Evolutionary conservation across 1,139 yeast species (phyloP).

Genomic region (Williopsis jadinii): DNA sequence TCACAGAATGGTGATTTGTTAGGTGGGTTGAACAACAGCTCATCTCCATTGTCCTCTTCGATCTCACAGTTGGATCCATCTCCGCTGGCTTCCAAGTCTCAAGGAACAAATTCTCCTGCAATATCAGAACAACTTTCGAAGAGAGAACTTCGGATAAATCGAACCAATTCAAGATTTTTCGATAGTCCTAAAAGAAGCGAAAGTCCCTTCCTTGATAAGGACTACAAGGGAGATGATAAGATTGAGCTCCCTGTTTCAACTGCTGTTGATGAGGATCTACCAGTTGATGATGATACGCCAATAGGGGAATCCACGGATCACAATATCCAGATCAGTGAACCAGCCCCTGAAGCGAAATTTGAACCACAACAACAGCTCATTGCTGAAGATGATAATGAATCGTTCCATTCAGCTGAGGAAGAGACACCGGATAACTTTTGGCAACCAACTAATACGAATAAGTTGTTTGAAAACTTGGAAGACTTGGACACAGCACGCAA

Average conservation of each 20-base stretch:
- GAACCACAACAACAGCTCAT: too few relatives aligned
- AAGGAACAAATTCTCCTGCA: slow-evolving; percentile 4
- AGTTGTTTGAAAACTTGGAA: slow-evolving; percentile 30
- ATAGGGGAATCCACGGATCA: slow-evolving; percentile 24
- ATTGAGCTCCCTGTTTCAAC: slow-evolving; percentile 7
- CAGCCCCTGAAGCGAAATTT: background rate
- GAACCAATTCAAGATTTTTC: slow-evolving; percentile 7
- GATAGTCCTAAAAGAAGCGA: slow-evolving; percentile 19
- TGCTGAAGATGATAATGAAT: background rate
- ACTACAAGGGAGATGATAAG: slow-evolving; percentile 13
- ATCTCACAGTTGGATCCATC: slow-evolving; percentile 6
- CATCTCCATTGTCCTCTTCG: background rate
- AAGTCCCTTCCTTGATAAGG: slow-evolving; percentile 20
- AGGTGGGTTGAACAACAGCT: too few relatives aligned
- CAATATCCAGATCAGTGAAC: slow-evolving; percentile 10
- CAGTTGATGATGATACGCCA: slow-evolving; percentile 16
- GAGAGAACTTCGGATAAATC: slow-evolving; percentile 3
- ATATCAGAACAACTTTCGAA: slow-evolving; percentile 6
- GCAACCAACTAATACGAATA: slow-evolving; percentile 24
- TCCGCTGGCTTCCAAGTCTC: slow-evolving; percentile 8
- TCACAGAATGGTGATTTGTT: too few relatives aligned
- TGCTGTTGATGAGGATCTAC: background rate
- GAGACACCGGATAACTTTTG: slow-evolving; percentile 10
- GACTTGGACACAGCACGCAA: slow-evolving; percentile 35
- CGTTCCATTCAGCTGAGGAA: slow-evolving; percentile 7